These are phyloP conservation scores for Nakataea oryzae DNA, from an alignment of 2,329 filamentous ascomycete genomes.

Conservation along the genomic window DNA sequence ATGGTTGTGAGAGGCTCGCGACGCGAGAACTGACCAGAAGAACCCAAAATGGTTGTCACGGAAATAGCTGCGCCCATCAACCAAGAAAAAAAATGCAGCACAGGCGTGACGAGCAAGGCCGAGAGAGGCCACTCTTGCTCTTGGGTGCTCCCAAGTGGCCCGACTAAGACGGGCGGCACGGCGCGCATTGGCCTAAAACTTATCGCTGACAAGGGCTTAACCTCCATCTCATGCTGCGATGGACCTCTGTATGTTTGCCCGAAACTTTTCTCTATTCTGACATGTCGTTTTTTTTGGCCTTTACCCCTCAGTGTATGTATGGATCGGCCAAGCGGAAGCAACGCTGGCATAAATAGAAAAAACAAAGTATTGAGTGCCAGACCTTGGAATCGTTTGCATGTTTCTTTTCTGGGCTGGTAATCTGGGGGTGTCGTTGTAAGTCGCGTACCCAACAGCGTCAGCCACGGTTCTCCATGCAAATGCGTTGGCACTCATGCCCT, in stretches of 20 bases:
- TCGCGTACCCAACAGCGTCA: background rate
- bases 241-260: too few relatives aligned
- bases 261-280: background rate
- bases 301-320: background rate
- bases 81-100: background rate
- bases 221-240: background rate
- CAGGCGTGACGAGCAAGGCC: background rate
- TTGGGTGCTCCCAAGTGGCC: background rate
- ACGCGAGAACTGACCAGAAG: background rate
- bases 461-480: background rate
- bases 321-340: background rate
- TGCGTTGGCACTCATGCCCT: background rate
- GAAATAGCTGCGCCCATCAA: background rate
- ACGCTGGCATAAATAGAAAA: too few relatives aligned
- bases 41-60: background rate
- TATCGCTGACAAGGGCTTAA: background rate
- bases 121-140: background rate
- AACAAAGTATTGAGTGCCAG: too few relatives aligned
- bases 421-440: background rate
- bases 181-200: background rate
- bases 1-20: slow-evolving; percentile 1
- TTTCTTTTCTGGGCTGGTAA: too few relatives aligned
- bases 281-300: background rate
- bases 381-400: too few relatives aligned
- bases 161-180: background rate